phyloP scores from a whole-genome alignment of 2,329 filamentous ascomycete species.

The Aureobasidium zeae region DNA sequence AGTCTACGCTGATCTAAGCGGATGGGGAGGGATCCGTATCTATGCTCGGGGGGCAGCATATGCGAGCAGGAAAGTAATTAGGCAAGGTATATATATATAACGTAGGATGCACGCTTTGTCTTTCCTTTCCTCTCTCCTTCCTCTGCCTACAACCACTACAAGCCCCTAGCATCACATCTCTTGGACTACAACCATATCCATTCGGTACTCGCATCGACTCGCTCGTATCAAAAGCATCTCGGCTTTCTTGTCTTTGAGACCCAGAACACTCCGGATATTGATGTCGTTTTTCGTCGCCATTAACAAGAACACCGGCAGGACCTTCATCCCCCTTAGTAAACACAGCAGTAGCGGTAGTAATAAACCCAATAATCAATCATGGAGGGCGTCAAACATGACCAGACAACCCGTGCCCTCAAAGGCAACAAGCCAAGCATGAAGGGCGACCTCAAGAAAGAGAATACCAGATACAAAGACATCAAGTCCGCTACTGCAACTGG shows the following conservation, averaged over 20 bases:
- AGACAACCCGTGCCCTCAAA: conserved; percentile 18
- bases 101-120: not conserved
- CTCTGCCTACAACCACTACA: not conserved
- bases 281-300: conserved; percentile 32
- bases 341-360: conserved; percentile 31
- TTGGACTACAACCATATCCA: not conserved
- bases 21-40: conserved; percentile 8
- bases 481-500: conserved; percentile 12
- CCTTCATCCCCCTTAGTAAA: conserved; percentile 37
- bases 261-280: conserved; percentile 18
- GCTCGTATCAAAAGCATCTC: not conserved
- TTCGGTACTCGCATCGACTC: not conserved
- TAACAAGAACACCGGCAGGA: conserved; percentile 39
- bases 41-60: too few species aligned
- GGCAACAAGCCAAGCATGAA: conserved; percentile 33
- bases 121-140: not conserved
- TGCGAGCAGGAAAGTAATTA: conserved; percentile 2
- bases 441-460: conserved; percentile 7
- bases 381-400: conserved; percentile 33
- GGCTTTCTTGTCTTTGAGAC: not conserved
- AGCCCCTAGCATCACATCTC: not conserved
- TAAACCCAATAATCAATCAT: conserved; percentile 35
- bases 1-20: not conserved
- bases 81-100: conserved; percentile 11
- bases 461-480: conserved; percentile 10